Percentiles rank a stretch among this genome's conserved stretches.
Conservation (phyloP, 768 basidiomycete species). For the Trametes maxima region DNA sequence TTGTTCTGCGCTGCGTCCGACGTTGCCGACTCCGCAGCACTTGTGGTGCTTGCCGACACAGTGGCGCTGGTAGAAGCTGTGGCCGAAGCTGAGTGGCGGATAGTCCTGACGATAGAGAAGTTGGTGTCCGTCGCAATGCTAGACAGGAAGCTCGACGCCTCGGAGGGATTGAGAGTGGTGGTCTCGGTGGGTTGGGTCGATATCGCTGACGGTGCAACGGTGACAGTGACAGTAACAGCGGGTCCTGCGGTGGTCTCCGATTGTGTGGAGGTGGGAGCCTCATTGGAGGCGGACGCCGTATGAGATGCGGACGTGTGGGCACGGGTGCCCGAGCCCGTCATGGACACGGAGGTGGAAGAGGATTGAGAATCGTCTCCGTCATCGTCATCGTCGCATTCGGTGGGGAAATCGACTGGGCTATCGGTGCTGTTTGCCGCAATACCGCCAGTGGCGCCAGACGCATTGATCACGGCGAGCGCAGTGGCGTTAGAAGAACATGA, state of each 20-base stretch:
- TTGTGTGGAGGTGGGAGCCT: constrained; percentile 33
- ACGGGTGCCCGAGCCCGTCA: neutral
- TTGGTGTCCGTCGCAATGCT: constrained; percentile 35
- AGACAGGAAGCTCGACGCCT: constrained; percentile 45
- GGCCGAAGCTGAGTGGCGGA: neutral
- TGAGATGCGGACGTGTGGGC: neutral
- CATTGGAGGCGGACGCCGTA: constrained; percentile 27
- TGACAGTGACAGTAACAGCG: constrained; percentile 31
- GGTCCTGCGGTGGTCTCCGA: constrained; percentile 28
- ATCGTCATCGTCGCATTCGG: constrained; percentile 16
- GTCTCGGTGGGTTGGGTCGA: constrained; percentile 35
- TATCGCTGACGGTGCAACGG: constrained; percentile 24
- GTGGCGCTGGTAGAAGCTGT: neutral
- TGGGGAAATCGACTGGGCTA: constrained; percentile 27
- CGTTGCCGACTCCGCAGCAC: neutral
- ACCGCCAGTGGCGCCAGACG: constrained; percentile 49
- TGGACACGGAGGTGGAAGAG: neutral
- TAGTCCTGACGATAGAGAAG: constrained; percentile 15
- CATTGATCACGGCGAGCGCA: constrained; percentile 47
- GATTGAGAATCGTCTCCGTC: neutral
- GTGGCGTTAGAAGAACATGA: constrained; percentile 54
- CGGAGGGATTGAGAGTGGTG: constrained; percentile 45
- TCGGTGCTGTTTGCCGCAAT: constrained; percentile 35
- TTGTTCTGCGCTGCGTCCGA: neutral
- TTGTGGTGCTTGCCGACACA: neutral